Conservation (phyloP, 345 rosid species). For the Hibiscus mutabilis region DNA sequence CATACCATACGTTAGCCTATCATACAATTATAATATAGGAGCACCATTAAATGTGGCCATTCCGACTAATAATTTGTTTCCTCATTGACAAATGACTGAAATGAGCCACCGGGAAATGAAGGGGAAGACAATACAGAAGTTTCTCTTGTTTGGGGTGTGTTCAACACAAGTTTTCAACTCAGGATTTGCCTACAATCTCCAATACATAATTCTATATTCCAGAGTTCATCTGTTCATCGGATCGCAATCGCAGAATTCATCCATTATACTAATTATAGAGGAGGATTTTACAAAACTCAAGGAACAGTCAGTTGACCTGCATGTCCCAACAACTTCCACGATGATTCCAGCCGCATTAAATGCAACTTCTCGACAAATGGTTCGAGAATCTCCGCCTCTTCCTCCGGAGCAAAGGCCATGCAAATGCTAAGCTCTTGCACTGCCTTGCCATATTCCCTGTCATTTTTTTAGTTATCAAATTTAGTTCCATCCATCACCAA, state of each 20-base stretch:
- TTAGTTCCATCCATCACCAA: background rate
- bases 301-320: conserved; percentile 52
- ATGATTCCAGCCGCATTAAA: conserved; percentile 57
- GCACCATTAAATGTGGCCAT: background rate
- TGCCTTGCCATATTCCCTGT: conserved; percentile 71
- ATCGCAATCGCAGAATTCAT: background rate
- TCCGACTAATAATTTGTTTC: background rate
- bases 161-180: background rate
- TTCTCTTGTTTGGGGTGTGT: background rate
- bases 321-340: conserved; percentile 60
- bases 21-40: background rate
- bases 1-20: background rate
- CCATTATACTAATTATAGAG: background rate
- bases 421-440: conserved; percentile 91
- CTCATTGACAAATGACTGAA: background rate
- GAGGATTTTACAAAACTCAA: conserved; percentile 22
- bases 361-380: conserved; percentile 80
- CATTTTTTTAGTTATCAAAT: conserved; percentile 1
- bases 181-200: background rate
- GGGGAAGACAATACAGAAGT: background rate
- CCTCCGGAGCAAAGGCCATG: conserved; percentile 81
- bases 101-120: background rate
- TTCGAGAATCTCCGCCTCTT: conserved; percentile 55
- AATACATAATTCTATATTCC: background rate
- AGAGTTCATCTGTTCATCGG: background rate